Evolutionary conservation across 345 rosid species (phyloP).

Genomic region (Euphorbia peplus): DNA sequence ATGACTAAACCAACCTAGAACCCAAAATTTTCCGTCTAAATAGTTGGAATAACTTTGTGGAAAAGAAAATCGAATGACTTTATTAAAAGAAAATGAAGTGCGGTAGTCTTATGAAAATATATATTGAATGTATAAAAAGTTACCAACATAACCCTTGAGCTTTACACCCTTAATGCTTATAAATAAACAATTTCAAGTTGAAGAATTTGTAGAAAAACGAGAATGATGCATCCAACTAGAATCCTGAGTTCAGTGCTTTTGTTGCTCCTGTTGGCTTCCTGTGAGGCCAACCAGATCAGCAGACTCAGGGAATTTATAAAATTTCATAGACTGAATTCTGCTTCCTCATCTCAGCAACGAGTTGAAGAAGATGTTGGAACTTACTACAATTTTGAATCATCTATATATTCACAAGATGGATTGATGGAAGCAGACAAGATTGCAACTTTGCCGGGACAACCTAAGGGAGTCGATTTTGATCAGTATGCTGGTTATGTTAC

Average conservation of each 20-base stretch:
- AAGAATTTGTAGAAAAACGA: no score
- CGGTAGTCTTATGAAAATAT: no score
- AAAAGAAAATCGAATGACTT: no score
- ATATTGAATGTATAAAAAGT: no score
- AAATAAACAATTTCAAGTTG: no score
- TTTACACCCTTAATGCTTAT: no score
- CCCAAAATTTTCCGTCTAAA: no score
- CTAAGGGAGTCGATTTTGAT: conserved; percentile 12
- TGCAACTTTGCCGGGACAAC: conserved; percentile 29
- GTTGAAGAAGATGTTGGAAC: background rate
- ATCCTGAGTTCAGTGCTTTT: background rate
- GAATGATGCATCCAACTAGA: background rate
- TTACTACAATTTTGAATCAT: conserved; percentile 3
- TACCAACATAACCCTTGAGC: no score
- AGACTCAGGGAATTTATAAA: conserved; percentile 2
- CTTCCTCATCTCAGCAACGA: background rate
- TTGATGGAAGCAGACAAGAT: conserved; percentile 16
- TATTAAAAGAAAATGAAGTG: no score
- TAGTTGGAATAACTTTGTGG: no score
- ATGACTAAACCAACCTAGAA: no score
- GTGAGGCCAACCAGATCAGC: conserved; percentile 3
- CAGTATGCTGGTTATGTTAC: conserved; percentile 28
- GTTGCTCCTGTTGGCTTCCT: background rate
- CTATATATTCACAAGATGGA: conserved; percentile 12
- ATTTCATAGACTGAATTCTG: background rate